Base-by-base conservation (phyloP, 2,329 filamentous ascomycete genomes). In the Alternaria sp. region DNA sequence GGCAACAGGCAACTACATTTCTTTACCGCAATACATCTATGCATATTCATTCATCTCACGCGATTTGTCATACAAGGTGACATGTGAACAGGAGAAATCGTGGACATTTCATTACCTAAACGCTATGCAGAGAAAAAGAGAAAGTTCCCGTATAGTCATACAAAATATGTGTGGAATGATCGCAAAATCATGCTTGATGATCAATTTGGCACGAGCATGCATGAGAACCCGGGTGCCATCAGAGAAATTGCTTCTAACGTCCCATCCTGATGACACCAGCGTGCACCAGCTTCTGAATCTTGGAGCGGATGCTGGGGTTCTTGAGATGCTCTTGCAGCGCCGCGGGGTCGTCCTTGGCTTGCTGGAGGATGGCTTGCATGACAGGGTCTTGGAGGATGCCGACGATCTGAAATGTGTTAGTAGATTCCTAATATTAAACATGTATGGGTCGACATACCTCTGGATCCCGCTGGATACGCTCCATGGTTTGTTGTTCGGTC, bases 301-400 rank as follows among this genome's bases (percentile, higher is more conserved):
- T 97, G 74, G 88, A 88, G 64, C 90, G 87, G 71, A 99, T 92
- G 62, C 86, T 87, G 0, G 93, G 88, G 84, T 98, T 99, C 85
- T 90, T 92, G 92, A 99, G 97, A 82, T 99, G 96, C 81, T 99
- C 95, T 79, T 96, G 91, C 67, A 99, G 88, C 49, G 96, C 96
- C 52, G 91, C 91, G 17, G 96, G 96, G 76, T 99, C 92, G 59
- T 89, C 89, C 86, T 98, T 97, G 49, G 96, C 96, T 83, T 99
- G 96, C 81, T 98, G 94, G 60, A 98, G 88, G 71, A 97, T 97
- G 70, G 91, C 91, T 83, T 99, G 93, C 95, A 99, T 98, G 77
- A 99, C 90, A 15, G 96, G 96, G 77, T 99, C 96, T 81, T 94
- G 90, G 83, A 98, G 92, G 77, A 97, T 95, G 67, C 85, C 82